These are phyloP conservation scores for Xerocomus brunneocitrinus DNA, from an alignment of 768 basidiomycete genomes.

Conservation along the genomic window DNA sequence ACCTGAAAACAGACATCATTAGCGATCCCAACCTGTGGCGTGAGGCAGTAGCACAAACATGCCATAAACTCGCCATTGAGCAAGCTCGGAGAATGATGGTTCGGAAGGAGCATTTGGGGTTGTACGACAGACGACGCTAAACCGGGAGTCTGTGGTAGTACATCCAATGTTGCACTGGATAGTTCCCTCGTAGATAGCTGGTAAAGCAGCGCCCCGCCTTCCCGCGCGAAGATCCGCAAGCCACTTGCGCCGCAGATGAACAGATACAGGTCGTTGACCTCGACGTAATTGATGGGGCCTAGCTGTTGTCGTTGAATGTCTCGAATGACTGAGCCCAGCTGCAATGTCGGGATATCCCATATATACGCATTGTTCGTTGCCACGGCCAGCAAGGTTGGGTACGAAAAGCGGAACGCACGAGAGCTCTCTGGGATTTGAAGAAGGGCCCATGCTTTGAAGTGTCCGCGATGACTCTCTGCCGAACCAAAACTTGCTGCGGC, in stretches of 20 bases:
- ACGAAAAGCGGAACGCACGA: conserved; percentile 61
- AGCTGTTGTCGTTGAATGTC: conserved; percentile 17
- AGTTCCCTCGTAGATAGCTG: conserved; percentile 37
- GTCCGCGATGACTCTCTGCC: conserved; percentile 35
- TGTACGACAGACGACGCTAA: conserved; percentile 11
- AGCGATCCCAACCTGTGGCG: neutral
- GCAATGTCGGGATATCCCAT: conserved; percentile 56
- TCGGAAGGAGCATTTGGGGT: conserved; percentile 20
- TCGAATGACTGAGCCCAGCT: conserved; percentile 39
- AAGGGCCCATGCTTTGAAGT: conserved; percentile 61
- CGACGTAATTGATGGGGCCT: conserved; percentile 53
- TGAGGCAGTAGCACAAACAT: conserved; percentile 14
- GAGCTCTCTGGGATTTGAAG: conserved; percentile 42
- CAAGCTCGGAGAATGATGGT: conserved; percentile 1
- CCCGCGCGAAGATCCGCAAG: conserved; percentile 53
- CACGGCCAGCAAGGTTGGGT: conserved; percentile 58
- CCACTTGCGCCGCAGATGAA: conserved; percentile 51
- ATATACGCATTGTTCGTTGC: conserved; percentile 44
- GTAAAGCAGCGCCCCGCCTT: conserved; percentile 40
- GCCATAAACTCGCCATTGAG: conserved; percentile 21
- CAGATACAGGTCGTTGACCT: conserved; percentile 52
- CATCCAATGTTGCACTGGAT: conserved; percentile 35
- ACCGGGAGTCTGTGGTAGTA: conserved; percentile 16
- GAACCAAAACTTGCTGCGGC: conserved; percentile 16
- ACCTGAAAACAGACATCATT: conserved; percentile 17